Conservation (phyloP, 2,329 filamentous ascomycete genomes). For the Cyphellophora europaea region DNA sequence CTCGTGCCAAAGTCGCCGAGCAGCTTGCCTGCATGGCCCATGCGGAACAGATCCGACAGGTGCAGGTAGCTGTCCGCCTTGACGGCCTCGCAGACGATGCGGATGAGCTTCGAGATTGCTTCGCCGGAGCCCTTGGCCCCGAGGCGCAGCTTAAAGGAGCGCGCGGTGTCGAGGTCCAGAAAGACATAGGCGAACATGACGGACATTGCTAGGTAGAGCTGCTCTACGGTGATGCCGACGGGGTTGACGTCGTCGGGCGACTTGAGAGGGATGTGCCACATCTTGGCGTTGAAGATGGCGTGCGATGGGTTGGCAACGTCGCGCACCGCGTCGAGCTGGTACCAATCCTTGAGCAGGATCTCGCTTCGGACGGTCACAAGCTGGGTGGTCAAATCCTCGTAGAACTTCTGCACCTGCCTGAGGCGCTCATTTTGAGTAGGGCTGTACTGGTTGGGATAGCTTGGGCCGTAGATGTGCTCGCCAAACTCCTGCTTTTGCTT, state of each 20-base stretch:
- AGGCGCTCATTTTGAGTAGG: conserved; percentile 33
- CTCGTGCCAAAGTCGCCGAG: conserved; percentile 46
- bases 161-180: conserved; percentile 20
- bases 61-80: conserved; percentile 29
- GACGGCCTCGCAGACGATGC: conserved; percentile 14
- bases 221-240: conserved; percentile 15
- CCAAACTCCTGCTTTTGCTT: conserved; percentile 34
- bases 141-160: conserved; percentile 17
- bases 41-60: conserved; percentile 18
- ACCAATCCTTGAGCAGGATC: conserved; percentile 21
- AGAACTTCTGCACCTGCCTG: conserved; percentile 36
- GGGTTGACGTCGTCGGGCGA: conserved; percentile 14
- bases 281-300: conserved; percentile 21
- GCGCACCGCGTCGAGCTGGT: conserved; percentile 22
- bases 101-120: conserved; percentile 16
- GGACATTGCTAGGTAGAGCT: conserved; percentile 20
- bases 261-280: conserved; percentile 22
- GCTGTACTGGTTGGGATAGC: conserved; percentile 2
- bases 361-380: conserved; percentile 22
- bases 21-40: conserved; percentile 16
- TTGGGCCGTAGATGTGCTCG: conserved; percentile 21
- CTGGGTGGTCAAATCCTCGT: conserved; percentile 35
- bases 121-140: conserved; percentile 15
- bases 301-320: conserved; percentile 23
- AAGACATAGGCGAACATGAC: conserved; percentile 23